Evolutionary conservation across 371 early-diverging fungal genomes (phyloP), one percentile per base, ranked within the genome.

Genomic region (Coemansia sp.): DNA sequence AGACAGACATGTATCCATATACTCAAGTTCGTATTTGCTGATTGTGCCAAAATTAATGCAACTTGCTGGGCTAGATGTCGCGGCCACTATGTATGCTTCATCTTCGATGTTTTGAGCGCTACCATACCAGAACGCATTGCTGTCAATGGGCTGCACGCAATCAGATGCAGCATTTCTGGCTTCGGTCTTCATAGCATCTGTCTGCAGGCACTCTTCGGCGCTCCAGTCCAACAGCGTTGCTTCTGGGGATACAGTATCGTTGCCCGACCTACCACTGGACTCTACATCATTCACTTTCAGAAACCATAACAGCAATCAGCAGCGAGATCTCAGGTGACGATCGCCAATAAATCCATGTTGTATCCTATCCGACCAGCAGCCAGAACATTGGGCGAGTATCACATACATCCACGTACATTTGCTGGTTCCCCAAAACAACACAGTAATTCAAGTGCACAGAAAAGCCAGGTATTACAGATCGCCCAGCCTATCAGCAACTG

Each of bases 221-320:
- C 7, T 32, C 3, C 48, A 39, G 19, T 66, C 66, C 4, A 60
- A 61, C 29, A 66, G 55, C 17, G 66, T 66, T 13, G 32, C 28
- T 29, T 40, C 26, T 9, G 59, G 66, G 6, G 60, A 59, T 4
- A 66, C 36, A 2, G 66, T 44, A 41, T 11, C 8, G 15, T 17
- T 23, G 24, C 15, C 49, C 2, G 1, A 26, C 23, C 46, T 9
- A 12, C 28, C 46, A 29, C 26, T 13, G 12, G 60, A 23, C n/a
- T 59, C 62, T 61, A 61, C 52, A 13, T 2, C 12, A 11, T 32
- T 21, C 12, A 8, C 21, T 19, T 49, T 51, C 61, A 12, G 62
- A 61, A 61, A 61, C 62, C 48, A 61, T 23, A 61, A 49, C 62
- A 49, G 62, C 39, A 28, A 61, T 61, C 52, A 39, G 49, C 40